Percentiles rank a stretch among this genome's conserved stretches.
Conservation (phyloP, 176 grass and related monocot genomes). For the Cymbopogon citratus region DNA sequence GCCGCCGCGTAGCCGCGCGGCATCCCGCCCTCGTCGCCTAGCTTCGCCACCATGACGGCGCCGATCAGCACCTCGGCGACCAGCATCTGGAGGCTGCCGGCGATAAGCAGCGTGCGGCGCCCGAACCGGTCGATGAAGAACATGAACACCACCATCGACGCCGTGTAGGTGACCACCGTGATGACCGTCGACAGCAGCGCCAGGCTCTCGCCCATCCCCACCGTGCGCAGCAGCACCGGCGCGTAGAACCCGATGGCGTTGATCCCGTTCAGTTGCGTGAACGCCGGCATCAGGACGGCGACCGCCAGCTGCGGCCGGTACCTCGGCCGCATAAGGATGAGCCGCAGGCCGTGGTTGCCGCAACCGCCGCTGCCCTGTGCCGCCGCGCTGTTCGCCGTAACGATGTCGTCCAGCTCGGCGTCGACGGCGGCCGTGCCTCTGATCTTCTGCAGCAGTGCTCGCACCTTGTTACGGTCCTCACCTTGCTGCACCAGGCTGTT, state of each 20-base stretch:
- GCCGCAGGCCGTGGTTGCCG: too few relatives aligned
- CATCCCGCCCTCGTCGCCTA: slow-evolving; percentile 30
- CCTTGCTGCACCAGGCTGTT: slow-evolving; percentile 47
- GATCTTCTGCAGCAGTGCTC: slow-evolving; percentile 32
- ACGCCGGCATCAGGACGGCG: slow-evolving; percentile 40
- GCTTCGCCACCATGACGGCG: slow-evolving; percentile 21
- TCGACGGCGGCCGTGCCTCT: slow-evolving; percentile 25
- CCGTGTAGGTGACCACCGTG: neutral
- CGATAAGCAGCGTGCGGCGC: slow-evolving; percentile 27
- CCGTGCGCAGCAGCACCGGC: slow-evolving; percentile 35
- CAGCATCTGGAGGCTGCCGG: slow-evolving; percentile 34
- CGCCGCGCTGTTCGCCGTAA: too few relatives aligned
- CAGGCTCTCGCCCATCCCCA: slow-evolving; percentile 48
- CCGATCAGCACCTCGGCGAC: slow-evolving; percentile 26
- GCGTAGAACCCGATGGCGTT: slow-evolving; percentile 49
- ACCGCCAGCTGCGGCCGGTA: too few relatives aligned
- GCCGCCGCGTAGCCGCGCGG: neutral
- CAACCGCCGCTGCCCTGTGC: too few relatives aligned
- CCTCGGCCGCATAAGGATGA: too few relatives aligned
- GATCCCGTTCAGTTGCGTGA: slow-evolving; percentile 43
- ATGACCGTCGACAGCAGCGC: slow-evolving; percentile 33
- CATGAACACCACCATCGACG: slow-evolving; percentile 9
- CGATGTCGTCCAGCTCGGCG: too few relatives aligned
- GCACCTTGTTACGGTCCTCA: neutral
- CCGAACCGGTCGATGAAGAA: slow-evolving; percentile 34